These are phyloP conservation scores for Aspergillus bertholletiae DNA, from an alignment of 495 filamentous ascomycete genomes.

Conservation along the genomic window DNA sequence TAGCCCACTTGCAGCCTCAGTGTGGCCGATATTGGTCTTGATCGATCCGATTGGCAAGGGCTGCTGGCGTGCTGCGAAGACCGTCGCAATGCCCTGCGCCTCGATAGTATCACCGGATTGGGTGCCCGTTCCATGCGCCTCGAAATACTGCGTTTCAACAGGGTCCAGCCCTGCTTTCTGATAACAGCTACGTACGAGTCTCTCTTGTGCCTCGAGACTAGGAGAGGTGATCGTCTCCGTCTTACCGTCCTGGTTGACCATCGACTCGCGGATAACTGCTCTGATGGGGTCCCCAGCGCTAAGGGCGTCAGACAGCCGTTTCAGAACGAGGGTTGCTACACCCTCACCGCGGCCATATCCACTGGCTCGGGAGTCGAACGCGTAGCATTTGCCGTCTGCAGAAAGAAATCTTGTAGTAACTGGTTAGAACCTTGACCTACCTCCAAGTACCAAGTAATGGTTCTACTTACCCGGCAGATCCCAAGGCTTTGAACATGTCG, in stretches of 20 bases:
- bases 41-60: too few species aligned
- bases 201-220: background rate
- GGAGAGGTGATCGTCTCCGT: background rate
- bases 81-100: background rate
- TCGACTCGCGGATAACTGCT: conserved; percentile 30
- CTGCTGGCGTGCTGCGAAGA: too few species aligned
- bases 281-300: conserved; percentile 24
- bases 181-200: background rate
- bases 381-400: too few species aligned
- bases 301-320: conserved; percentile 24
- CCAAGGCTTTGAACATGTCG: too few species aligned
- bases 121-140: background rate
- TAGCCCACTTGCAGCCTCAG: too few species aligned
- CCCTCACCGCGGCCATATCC: conserved; percentile 35
- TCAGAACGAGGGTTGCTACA: conserved; percentile 22
- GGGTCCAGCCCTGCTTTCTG: background rate
- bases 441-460: too few species aligned
- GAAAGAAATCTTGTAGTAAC: too few species aligned
- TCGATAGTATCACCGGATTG: background rate
- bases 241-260: conserved; percentile 43
- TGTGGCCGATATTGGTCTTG: too few species aligned
- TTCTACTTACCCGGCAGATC: too few species aligned
- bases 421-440: too few species aligned
- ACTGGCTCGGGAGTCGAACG: conserved; percentile 23
- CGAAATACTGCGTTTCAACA: background rate